A percentile compares a stretch with the other conserved stretches of the same genome.
Conservation (phyloP, 352 stramenopile species). For the Thraustotheca clavata region DNA sequence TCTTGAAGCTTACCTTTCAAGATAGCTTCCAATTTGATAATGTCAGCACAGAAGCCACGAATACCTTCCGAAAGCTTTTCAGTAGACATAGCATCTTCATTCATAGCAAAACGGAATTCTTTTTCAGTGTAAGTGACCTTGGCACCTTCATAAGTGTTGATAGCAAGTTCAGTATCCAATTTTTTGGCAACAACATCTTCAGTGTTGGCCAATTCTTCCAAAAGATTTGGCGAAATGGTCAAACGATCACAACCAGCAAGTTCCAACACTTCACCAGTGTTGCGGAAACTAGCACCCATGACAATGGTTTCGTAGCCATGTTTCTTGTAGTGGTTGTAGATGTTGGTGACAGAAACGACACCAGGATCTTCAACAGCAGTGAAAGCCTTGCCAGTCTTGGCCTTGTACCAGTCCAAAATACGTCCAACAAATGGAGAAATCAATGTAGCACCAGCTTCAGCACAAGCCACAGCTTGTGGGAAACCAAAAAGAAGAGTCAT, state of each 20-base stretch:
- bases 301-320: slow-evolving; percentile 93
- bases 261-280: slow-evolving; percentile 95
- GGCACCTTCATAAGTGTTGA: slow-evolving; percentile 57
- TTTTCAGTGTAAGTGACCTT: slow-evolving; percentile 89
- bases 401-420: slow-evolving; percentile 97
- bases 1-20: slow-evolving; percentile 89
- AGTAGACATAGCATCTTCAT: slow-evolving; percentile 95
- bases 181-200: slow-evolving; percentile 66
- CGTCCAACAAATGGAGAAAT: slow-evolving; percentile 95
- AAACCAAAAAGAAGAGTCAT: slow-evolving; percentile 98
- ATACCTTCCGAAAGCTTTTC: slow-evolving; percentile 98
- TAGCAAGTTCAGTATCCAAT: slow-evolving; percentile 68
- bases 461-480: slow-evolving; percentile 92
- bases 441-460: slow-evolving; percentile 93
- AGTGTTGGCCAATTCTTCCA: slow-evolving; percentile 88
- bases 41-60: slow-evolving; percentile 93
- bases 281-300: slow-evolving; percentile 94
- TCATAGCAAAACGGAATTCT: slow-evolving; percentile 97
- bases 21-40: slow-evolving; percentile 98
- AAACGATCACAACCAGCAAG: slow-evolving; percentile 96
- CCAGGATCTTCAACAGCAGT: slow-evolving; percentile 93
- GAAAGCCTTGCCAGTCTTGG: slow-evolving; percentile 89
- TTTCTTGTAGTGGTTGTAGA: slow-evolving; percentile 99
- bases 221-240: slow-evolving; percentile 93
- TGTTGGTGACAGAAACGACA: slow-evolving; percentile 93